Evolutionary conservation across 345 rosid genomes (phyloP), one percentile per base, ranked within the genome.

Genomic region (Draba incana): DNA sequence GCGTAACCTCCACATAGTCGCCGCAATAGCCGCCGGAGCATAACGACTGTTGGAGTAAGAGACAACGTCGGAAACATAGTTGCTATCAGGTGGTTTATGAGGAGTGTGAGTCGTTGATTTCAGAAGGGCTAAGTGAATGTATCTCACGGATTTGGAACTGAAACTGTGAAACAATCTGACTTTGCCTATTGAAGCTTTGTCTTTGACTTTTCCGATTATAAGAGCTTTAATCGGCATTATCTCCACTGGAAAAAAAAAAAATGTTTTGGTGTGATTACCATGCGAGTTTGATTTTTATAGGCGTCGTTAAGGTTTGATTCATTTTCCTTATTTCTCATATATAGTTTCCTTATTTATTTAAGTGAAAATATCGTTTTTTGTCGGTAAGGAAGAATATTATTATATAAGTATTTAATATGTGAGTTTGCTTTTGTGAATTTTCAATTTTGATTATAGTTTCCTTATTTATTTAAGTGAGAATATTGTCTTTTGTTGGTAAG

Each of bases 141-240:
- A 58, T 5, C 5, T 75, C 56, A 74, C 30, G 48, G 83, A 8
- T 9, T 49, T 75, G 56, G 88, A 81, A 1, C 81, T 82, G 65
- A 84, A 80, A 57, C 63, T 46, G 62, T 68, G 65, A 10, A 76
- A 2, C 42, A 80, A 53, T 49, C 80, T 86, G 7, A 84, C 98
- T 74, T 83, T 92, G 81, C 92, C 76, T 66, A 82, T 86, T 0
- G 96, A 89, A 11, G 82, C 88, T 59, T 78, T 88, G 83, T 91
- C 96, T 78, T 88, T 91, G 71, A 91, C 67, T 57, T 71, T 76
- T 12, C 94, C 92, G 2, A 87, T 49, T 14, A 88, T 55, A 13
- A 47, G 51, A 52, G 78, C 77, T 72, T 79, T 77, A 9, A 85
- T 72, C 38, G 83, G 16, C 41, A 74, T 53, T 54, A 7, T 73